Evolutionary conservation across 345 rosid species (phyloP).

Genomic region (Brassica carinata): DNA sequence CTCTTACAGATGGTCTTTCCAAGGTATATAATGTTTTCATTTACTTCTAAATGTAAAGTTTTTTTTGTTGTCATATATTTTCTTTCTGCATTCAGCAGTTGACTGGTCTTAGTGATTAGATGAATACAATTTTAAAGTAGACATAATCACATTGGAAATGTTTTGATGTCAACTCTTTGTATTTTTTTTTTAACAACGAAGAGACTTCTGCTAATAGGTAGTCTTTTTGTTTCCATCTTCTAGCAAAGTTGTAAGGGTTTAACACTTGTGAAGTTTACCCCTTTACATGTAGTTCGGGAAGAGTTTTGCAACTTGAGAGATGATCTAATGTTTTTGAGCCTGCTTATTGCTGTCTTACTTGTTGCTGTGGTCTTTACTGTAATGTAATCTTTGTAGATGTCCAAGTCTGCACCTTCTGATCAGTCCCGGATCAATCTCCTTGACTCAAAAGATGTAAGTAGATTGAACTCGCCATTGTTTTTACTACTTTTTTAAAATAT

Average conservation of each 20-base stretch:
- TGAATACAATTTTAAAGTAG: too few species aligned
- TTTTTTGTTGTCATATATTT: too few species aligned
- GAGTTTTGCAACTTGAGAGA: not conserved
- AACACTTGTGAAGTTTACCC: not conserved
- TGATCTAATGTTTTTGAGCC: too few species aligned
- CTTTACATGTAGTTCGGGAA: not conserved
- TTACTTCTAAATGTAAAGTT: too few species aligned
- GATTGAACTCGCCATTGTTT: slow-evolving; percentile 11
- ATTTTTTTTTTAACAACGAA: too few species aligned
- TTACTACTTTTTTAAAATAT: not conserved
- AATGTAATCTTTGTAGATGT: slow-evolving; percentile 66
- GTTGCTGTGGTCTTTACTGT: slow-evolving; percentile 7
- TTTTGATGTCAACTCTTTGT: not conserved
- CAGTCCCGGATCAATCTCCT: slow-evolving; percentile 94
- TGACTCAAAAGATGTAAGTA: slow-evolving; percentile 88
- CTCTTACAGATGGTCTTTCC: slow-evolving; percentile 89
- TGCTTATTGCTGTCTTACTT: not conserved
- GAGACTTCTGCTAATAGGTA: too few species aligned
- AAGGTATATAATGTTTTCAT: slow-evolving; percentile 50
- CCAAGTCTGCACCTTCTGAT: slow-evolving; percentile 92
- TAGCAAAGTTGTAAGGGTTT: not conserved
- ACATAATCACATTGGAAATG: not conserved
- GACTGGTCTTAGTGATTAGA: too few species aligned
- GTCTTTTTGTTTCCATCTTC: too few species aligned
- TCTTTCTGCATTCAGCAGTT: too few species aligned